These are phyloP conservation scores for Symmetrospora coprosmae DNA, from an alignment of 768 basidiomycete genomes.

Conservation along the genomic window DNA sequence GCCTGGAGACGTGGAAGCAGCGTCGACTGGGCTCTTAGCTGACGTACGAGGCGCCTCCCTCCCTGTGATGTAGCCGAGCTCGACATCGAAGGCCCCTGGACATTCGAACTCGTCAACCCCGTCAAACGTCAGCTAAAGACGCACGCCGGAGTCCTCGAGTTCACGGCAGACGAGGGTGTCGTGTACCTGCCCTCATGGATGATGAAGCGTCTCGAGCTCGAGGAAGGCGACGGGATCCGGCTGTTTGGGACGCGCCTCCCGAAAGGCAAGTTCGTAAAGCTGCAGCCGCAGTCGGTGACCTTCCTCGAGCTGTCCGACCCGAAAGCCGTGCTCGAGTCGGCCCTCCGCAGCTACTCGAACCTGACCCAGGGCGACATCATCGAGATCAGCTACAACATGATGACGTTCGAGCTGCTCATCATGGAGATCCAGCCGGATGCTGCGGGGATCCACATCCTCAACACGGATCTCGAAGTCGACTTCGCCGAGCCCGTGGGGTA, in stretches of 20 bases:
- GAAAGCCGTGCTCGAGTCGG: slow-evolving; percentile 95
- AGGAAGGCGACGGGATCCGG: slow-evolving; percentile 88
- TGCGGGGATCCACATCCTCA: slow-evolving; percentile 72
- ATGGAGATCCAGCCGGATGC: slow-evolving; percentile 85
- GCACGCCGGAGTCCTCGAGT: slow-evolving; percentile 94
- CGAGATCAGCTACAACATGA: slow-evolving; percentile 91
- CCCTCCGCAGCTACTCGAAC: slow-evolving; percentile 78
- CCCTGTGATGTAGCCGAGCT: slow-evolving; percentile 44
- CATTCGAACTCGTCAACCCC: slow-evolving; percentile 90
- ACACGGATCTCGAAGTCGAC: slow-evolving; percentile 96
- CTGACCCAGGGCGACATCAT: slow-evolving; percentile 93
- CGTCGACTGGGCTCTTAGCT: background rate
- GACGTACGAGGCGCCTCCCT: background rate
- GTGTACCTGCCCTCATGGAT: slow-evolving; percentile 98
- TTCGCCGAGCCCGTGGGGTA: slow-evolving; percentile 75
- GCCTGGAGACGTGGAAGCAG: background rate
- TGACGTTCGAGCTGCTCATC: slow-evolving; percentile 84
- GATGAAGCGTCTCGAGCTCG: slow-evolving; percentile 89
- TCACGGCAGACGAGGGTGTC: slow-evolving; percentile 90
- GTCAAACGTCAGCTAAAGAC: slow-evolving; percentile 61
- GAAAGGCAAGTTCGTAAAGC: slow-evolving; percentile 89
- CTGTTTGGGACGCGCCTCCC: slow-evolving; percentile 73
- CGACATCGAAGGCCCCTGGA: slow-evolving; percentile 85
- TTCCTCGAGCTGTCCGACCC: slow-evolving; percentile 96
- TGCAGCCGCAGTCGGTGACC: slow-evolving; percentile 86